Evolutionary conservation across 768 basidiomycete species (phyloP).

Genomic region (Hygrophorus pudorinus): DNA sequence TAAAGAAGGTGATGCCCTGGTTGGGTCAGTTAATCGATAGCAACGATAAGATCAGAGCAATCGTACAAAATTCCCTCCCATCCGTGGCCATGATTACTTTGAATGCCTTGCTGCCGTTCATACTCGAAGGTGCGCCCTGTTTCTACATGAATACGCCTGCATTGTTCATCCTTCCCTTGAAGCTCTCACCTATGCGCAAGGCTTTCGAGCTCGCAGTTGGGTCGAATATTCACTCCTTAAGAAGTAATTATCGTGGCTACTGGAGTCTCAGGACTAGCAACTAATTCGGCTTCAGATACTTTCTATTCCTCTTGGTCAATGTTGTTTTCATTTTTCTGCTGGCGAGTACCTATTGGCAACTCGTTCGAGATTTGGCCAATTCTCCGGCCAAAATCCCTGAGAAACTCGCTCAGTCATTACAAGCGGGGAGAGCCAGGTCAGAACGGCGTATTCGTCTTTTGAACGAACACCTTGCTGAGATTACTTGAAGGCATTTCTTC

Average conservation of each 20-base stretch:
- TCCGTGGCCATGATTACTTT: conserved; percentile 83
- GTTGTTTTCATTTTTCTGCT: conserved; percentile 92
- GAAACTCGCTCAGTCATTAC: conserved; percentile 79
- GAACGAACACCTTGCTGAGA: conserved; percentile 2
- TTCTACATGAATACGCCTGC: neutral
- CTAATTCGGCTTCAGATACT: conserved; percentile 52
- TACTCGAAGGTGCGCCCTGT: conserved; percentile 62
- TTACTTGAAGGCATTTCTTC: conserved; percentile 58
- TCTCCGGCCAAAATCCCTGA: conserved; percentile 92
- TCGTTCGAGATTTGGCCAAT: conserved; percentile 85
- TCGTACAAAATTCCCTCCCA: conserved; percentile 93
- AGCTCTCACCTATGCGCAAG: conserved; percentile 83
- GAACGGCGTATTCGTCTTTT: conserved; percentile 10
- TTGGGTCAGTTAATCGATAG: conserved; percentile 76
- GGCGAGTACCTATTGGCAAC: conserved; percentile 86
- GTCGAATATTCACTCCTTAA: conserved; percentile 87
- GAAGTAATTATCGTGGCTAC: conserved; percentile 42
- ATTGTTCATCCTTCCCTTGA: conserved; percentile 3
- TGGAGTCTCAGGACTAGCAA: neutral
- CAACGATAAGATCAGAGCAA: conserved; percentile 68
- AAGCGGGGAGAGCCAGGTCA: conserved; percentile 64
- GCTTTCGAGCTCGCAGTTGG: conserved; percentile 82
- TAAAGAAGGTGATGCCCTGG: conserved; percentile 85
- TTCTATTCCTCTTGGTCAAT: conserved; percentile 84
- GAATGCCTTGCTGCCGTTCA: conserved; percentile 82